Evolutionary conservation across 441 rosid genomes (phyloP), one percentile per base, ranked within the genome.

Genomic region (Pelargonium australe): DNA sequence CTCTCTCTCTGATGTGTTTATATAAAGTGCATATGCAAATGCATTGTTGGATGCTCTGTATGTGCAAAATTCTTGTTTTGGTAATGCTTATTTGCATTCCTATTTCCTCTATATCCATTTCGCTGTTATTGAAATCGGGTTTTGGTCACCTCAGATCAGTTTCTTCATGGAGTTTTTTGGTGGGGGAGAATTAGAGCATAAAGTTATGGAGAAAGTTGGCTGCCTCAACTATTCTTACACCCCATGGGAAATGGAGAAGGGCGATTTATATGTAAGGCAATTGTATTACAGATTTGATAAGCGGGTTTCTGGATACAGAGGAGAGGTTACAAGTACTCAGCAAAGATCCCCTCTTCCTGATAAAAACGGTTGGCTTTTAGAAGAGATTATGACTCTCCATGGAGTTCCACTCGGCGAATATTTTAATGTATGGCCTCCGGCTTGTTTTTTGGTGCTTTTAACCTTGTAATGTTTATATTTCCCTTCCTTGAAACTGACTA

Each of bases 251-350:
- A 80, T 88, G 62, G 96, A 89, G 85, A 95, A 87, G 72, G 79
- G 77, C 58, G 96, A 88, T 74, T 85, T 85, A 66, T 85, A 81
- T 51, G 94, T 87, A 80, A 86, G 99, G 77, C 97, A 91, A 79
- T 80, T 86, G 66, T 83, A 82, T 80, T 95, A 81, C 80, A 83
- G 90, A 80, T 88, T 87, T 8, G 96, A 95, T 75, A 89, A 86
- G 76, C 73, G 76, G 19, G 73, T 88, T 58, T 90, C 96, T 53
- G 91, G 85, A 17, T 91, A 86, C 9, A 79, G 90, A 70, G 99
- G 97, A 79, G 99, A 91, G 80, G 97, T 89, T 72, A 95, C 99
- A 20, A 87, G 96, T 67, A 85, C 91, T 70, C 96, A 95, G 82
- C 97, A 95, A 82, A 91, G 86, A 71, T 80, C 88, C n/a, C 86